Evolutionary conservation across 2,329 filamentous ascomycete species (phyloP), one percentile per base, ranked within the genome.

Genomic region (Cladorrhinum sp.): DNA sequence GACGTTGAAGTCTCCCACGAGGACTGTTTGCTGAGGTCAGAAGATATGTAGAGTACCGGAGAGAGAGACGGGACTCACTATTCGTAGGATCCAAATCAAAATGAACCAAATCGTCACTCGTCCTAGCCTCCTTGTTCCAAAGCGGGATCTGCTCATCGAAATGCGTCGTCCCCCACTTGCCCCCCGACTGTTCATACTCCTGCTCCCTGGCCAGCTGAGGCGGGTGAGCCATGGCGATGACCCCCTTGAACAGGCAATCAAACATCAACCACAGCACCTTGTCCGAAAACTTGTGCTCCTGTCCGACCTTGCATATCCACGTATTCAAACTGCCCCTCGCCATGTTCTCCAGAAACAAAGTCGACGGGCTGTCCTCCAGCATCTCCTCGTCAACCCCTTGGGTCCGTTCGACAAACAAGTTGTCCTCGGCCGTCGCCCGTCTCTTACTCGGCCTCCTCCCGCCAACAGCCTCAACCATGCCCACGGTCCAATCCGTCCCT

Each of bases 41-140:
- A 28, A 28, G 26, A 28, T 5, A 28, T 28, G 26, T 4, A 28
- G 9, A 28, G 9, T n/a, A n/a, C n/a, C n/a, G 26, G 26, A 28
- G 26, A 28, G 26, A 28, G 9, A 9, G 26, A 28, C 4, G 26
- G 26, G 9, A 28, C 26, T 28, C 26, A 28, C 26, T 39, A 26
- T 58, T 58, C 1, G 16, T 23, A n/a, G 56, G n/a, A 28, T 58
- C 56, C 2, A 58, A 6, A 16, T 52, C 56, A 16, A 58, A 58
- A 26, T 58, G 46, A n/a, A 46, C 26, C 28, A 51, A 26, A 36
- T 55, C 53, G 16, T 50, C 26, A 16, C 20, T 42, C 16, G 6
- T 9, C 28, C 9, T 20, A 4, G 36, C 23, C 4, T 36, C 18
- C 16, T 18, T 26, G 12, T 8, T 26, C 18, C 30, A 14, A 6